These are phyloP conservation scores for Backusella luteola DNA, from an alignment of 192 early-diverging fungal genomes.

Conservation along the genomic window DNA sequence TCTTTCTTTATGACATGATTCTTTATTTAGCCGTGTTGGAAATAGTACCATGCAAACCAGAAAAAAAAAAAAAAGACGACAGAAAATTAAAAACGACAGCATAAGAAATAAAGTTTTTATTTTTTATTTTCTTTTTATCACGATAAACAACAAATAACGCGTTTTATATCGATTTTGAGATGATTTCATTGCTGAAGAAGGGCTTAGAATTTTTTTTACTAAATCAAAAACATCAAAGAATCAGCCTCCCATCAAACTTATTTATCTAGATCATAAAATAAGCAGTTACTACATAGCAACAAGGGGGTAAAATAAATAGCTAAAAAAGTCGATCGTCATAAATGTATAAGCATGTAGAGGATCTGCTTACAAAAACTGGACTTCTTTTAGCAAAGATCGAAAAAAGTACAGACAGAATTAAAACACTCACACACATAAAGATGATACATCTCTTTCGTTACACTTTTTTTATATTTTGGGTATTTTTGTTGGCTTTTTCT, in stretches of 20 bases:
- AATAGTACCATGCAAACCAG: not conserved
- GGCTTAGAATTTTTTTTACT: not conserved
- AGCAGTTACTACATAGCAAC: not conserved
- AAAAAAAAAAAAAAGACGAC: not conserved
- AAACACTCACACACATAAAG: not conserved
- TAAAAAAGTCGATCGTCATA: not conserved
- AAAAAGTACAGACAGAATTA: not conserved
- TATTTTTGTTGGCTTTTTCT: not conserved
- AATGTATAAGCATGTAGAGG: not conserved
- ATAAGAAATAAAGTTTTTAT: not conserved
- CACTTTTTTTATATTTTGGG: not conserved
- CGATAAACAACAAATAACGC: not conserved
- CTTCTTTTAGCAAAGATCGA: not conserved
- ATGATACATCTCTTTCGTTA: not conserved
- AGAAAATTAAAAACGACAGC: not conserved
- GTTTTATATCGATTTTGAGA: not conserved
- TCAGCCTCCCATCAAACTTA: not conserved
- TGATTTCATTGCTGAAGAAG: not conserved
- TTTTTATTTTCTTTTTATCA: not conserved
- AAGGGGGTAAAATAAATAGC: not conserved
- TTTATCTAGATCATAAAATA: not conserved
- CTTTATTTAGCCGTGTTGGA: not conserved
- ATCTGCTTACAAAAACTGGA: not conserved
- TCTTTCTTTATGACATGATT: not conserved
- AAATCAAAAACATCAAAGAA: not conserved